Percentiles rank a stretch among this genome's conserved stretches.
These are phyloP conservation scores for Albatrellus ellisii DNA, from an alignment of 768 basidiomycete genomes.

Conservation along the genomic window DNA sequence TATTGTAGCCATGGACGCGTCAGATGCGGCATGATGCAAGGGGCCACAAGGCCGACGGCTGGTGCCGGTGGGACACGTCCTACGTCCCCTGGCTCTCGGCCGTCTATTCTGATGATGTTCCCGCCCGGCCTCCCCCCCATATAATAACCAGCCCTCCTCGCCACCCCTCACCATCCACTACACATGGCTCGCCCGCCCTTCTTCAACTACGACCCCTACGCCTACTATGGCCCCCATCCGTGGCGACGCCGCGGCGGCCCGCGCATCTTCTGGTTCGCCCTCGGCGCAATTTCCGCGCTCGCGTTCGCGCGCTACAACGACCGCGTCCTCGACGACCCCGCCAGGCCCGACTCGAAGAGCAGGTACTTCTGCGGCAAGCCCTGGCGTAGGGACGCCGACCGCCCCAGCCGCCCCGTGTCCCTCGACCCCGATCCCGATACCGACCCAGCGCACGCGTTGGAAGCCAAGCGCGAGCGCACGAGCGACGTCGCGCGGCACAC, in stretches of 20 bases:
- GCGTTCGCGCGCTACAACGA: constrained; percentile 29
- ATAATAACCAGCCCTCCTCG: too few relatives aligned
- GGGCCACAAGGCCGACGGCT: too few relatives aligned
- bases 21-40: too few relatives aligned
- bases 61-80: too few relatives aligned
- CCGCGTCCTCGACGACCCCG: constrained; percentile 26
- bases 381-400: constrained; percentile 2
- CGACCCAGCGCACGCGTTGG: constrained; percentile 22
- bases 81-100: too few relatives aligned
- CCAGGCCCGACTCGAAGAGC: too few relatives aligned
- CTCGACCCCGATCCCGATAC: not conserved
- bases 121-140: too few relatives aligned
- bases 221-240: constrained; percentile 11
- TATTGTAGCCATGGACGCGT: too few relatives aligned
- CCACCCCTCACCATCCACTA: too few relatives aligned
- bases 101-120: too few relatives aligned
- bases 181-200: not conserved
- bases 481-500: constrained; percentile 17
- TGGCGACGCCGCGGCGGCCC: constrained; percentile 29
- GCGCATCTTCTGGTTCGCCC: constrained; percentile 54
- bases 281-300: constrained; percentile 36
- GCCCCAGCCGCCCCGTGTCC: not conserved
- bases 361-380: constrained; percentile 19
- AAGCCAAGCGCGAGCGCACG: constrained; percentile 8
- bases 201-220: not conserved